Evolutionary conservation across 1,139 yeast species (phyloP), one percentile per base, ranked within the genome.

Genomic region (Taphrina deformans): DNA sequence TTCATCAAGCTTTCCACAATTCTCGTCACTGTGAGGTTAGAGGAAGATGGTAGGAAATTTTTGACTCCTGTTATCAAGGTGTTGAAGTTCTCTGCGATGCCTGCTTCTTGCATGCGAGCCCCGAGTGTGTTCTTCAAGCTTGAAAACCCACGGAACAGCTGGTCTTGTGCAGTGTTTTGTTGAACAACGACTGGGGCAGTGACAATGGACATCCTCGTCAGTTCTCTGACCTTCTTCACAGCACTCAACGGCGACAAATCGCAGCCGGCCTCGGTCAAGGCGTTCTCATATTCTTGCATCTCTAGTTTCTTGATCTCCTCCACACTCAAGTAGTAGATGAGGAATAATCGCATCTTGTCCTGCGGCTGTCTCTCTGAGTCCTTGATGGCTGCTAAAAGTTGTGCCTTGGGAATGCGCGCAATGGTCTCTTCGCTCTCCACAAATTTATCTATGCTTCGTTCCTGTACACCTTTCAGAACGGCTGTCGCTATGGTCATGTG

Each of bases 401-500:
- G 69, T 26, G 82, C 80, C 69, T 84, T 83, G 21, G 87, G 76
- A 66, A 76, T 79, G 31, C 77, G 73, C 16, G 76, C 71, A 3
- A 80, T 78, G 24, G 78, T 77, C 67, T 93, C 98, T 76, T 93
- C 99, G 68, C 95, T 85, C 76, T 93, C 98, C 74, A 92, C 93
- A 72, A 91, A 88, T 68, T 91, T 85, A 72, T 95, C 99, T 70
- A 93, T 81, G 24, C 87, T 87, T 70, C 93, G 88, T 16, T 88
- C 86, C 71, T 93, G 96, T 67, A 93, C 81, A 70, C 91, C 92
- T 72, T 87, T 86, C 68, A 95, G 82, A 66, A 93, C 79, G 9
- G 93, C 84, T 5, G 97, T 90, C 70, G 96, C 85, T 52, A 93
- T 92, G 73, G 91, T 92, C 97, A 93, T 93, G 77, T 93, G 99